Evolutionary conservation across 129 eudicot species (phyloP).

Genomic region (Erigeron canadensis): DNA sequence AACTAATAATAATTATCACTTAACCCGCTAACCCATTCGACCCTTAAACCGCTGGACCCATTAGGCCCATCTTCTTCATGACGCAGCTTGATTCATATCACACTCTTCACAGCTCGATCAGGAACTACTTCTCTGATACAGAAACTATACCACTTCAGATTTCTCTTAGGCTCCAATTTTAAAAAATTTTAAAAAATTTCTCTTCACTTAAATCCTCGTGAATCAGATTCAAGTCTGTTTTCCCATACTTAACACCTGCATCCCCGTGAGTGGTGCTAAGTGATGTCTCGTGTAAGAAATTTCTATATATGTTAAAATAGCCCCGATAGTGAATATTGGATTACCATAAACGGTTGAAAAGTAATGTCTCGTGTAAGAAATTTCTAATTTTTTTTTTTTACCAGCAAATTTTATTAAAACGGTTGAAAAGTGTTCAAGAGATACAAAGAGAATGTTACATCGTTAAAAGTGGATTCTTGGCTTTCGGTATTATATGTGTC

Average conservation of each 20-base stretch:
- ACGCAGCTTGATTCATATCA: no score
- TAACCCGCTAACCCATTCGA: no score
- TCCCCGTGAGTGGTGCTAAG: slow-evolving; percentile 89
- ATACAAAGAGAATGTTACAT: neutral
- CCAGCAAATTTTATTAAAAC: no score
- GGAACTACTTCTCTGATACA: slow-evolving; percentile 72
- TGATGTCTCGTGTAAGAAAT: slow-evolving; percentile 69
- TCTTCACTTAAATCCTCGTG: slow-evolving; percentile 45
- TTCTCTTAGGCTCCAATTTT: slow-evolving; percentile 56
- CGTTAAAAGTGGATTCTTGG: slow-evolving; percentile 75
- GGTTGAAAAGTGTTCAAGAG: no score
- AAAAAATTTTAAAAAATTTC: slow-evolving; percentile 31
- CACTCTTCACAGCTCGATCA: slow-evolving; percentile 50
- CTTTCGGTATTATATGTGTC: slow-evolving; percentile 79
- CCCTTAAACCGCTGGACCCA: no score
- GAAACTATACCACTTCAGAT: slow-evolving; percentile 87
- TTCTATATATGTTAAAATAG: slow-evolving; percentile 79
- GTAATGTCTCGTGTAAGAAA: slow-evolving; percentile 70
- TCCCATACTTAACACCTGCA: slow-evolving; percentile 89
- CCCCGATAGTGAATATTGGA: slow-evolving; percentile 65
- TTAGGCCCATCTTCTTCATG: no score
- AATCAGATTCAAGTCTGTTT: slow-evolving; percentile 73
- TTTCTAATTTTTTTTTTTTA: no score
- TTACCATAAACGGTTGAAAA: no score
- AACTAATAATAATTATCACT: no score